Base-by-base conservation (phyloP, 768 basidiomycete species). In the Hericium alpestre region DNA sequence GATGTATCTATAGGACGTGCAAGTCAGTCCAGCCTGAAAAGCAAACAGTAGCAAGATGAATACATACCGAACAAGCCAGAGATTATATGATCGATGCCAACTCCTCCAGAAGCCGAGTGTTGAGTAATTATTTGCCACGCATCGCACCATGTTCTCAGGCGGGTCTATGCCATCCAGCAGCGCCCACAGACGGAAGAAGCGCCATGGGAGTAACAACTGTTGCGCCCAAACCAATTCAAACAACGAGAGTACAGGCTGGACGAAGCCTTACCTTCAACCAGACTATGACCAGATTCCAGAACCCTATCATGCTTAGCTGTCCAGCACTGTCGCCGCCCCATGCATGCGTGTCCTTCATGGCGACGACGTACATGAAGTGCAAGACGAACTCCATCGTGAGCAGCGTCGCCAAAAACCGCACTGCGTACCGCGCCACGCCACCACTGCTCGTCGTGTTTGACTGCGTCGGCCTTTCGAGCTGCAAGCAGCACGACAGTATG, bases 101-200 rank as follows among this genome's bases (percentile, higher is more conserved):
- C 86, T 86, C 60, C 93, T 72, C 96, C 96, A 98, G 70, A 99
- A 98, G 0, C 93, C 93, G 10, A 86, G 69, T 0, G 84, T 80
- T 0, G 94, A 96, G 67, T 97, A 97, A 69, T 97, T 98, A 69
- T 98, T 99, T 20, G 84, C 89, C 84, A 97, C 87, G 66, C 96
- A 98, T n/a, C 96, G 81, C 12, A 99, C 79, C 96, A 97, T 96
- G 70, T 99, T 99, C 70, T 99, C 96, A 0, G 95, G 96, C 0
- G 93, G 88, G 64, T 96, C 91, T 38, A 97, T 79, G 0, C 90
- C 90, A 64, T 93, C 90, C 6, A 81, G 68, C 20, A 98, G 73
- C 2, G 94, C 86, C 93, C 94, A 97, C 18, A 96, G 72, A 2
- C 94, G 87, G 75, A 97, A 98, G 75, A 96, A 96, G 11, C 95